These are phyloP conservation scores for Athelia sp. DNA, from an alignment of 1,284 basidiomycete genomes.

Conservation along the genomic window DNA sequence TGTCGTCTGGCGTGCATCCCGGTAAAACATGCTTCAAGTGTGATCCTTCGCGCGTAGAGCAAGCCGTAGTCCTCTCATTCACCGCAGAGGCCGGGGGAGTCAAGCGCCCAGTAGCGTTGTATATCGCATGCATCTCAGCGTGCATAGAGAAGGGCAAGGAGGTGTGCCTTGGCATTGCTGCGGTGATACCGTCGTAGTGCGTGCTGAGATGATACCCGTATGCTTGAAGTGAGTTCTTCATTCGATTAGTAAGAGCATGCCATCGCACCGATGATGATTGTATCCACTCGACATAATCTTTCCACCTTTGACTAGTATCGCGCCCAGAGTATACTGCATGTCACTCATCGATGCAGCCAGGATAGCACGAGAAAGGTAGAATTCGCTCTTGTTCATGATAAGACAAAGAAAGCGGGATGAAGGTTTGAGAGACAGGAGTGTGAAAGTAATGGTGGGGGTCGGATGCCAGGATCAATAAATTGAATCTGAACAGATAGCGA, in stretches of 20 bases:
- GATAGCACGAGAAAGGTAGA: constrained; percentile 47
- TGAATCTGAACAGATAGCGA: too few species aligned
- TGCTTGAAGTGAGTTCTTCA: too few species aligned
- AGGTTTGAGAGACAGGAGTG: too few species aligned
- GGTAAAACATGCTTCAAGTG: constrained; percentile 12
- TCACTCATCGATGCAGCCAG: constrained; percentile 43
- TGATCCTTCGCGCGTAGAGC: constrained; percentile 36
- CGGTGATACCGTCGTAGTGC: constrained; percentile 34
- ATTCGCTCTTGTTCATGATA: constrained; percentile 45
- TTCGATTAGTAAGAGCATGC: too few species aligned
- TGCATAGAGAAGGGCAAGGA: constrained; percentile 50
- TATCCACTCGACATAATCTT: constrained; percentile 49
- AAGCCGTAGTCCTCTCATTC: constrained; percentile 18
- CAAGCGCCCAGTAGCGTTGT: constrained; percentile 45
- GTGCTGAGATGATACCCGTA: constrained; percentile 39
- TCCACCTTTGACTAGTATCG: constrained; percentile 53
- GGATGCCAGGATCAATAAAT: too few species aligned
- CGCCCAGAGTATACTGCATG: constrained; percentile 53
- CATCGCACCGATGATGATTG: constrained; percentile 52
- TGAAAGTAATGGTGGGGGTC: too few species aligned
- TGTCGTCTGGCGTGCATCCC: constrained; percentile 8
- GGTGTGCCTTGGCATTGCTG: neutral
- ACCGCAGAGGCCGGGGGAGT: constrained; percentile 38
- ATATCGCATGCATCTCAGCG: constrained; percentile 59
- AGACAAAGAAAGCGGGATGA: too few species aligned